phyloP scores from a whole-genome alignment of 2,329 filamentous ascomycete species.

The Xylaria arbuscula region DNA sequence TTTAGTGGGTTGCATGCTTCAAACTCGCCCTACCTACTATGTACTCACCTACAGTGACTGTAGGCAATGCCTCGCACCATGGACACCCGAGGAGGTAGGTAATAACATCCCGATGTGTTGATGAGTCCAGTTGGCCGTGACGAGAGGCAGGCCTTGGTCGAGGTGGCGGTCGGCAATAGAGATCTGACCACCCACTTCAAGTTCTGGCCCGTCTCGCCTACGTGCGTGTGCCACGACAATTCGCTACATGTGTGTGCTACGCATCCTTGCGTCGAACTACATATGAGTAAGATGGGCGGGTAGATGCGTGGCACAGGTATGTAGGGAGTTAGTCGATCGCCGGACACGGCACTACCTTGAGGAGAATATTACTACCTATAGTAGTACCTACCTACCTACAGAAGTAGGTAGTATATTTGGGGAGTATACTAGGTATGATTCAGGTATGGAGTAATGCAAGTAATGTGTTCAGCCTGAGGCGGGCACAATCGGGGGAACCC shows the following conservation, averaged over 20 bases:
- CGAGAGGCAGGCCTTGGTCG: background rate
- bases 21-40: background rate
- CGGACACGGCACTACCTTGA: too few relatives aligned
- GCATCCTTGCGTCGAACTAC: background rate
- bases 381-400: too few relatives aligned
- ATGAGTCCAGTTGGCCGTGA: background rate
- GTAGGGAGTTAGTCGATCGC: background rate
- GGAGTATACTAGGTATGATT: too few relatives aligned
- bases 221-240: background rate
- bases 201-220: background rate
- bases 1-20: background rate
- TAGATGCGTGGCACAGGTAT: background rate
- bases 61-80: background rate
- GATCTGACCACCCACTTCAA: constrained; percentile 19
- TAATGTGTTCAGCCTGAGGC: background rate
- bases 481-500: background rate
- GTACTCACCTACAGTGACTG: background rate
- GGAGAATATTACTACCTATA: too few relatives aligned
- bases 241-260: background rate
- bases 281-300: background rate
- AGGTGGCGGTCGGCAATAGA: constrained; percentile 9
- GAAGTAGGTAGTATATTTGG: too few relatives aligned
- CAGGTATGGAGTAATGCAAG: too few relatives aligned
- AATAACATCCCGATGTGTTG: too few relatives aligned
- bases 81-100: background rate